A percentile compares a stretch with the other conserved stretches of the same genome.
These are phyloP conservation scores for Prunus padus DNA, from an alignment of 306 rosid species.

Conservation along the genomic window DNA sequence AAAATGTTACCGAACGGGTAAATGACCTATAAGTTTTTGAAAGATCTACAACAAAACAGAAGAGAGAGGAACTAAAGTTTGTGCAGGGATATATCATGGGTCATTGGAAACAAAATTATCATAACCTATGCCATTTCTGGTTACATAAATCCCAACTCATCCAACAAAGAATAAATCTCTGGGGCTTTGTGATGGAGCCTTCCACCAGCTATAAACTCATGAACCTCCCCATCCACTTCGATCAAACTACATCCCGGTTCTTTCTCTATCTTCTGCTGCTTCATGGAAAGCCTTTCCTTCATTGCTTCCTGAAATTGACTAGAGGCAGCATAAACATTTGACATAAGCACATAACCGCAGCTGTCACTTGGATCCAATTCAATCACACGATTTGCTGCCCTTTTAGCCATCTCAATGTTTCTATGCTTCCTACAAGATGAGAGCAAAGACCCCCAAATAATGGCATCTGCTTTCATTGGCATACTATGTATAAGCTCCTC, in stretches of 20 bases:
- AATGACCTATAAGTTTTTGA: too few relatives aligned
- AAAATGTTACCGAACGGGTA: too few relatives aligned
- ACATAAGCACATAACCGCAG: conserved; percentile 67
- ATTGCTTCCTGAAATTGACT: conserved; percentile 58
- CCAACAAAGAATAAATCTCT: conserved; percentile 63
- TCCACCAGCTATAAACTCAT: conserved; percentile 76
- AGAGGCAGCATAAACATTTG: conserved; percentile 59
- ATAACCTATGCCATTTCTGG: conserved; percentile 8
- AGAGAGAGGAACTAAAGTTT: too few relatives aligned
- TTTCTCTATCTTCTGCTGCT: conserved; percentile 50
- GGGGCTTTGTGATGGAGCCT: conserved; percentile 53
- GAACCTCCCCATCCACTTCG: conserved; percentile 74
- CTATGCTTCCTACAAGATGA: conserved; percentile 68
- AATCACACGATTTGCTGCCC: conserved; percentile 55
- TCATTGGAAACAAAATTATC: neutral
- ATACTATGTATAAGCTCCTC: conserved; percentile 54
- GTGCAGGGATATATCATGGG: neutral
- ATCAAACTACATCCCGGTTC: conserved; percentile 90
- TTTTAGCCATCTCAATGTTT: conserved; percentile 55
- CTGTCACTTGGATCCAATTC: conserved; percentile 68
- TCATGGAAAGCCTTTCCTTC: conserved; percentile 65
- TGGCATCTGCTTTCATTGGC: conserved; percentile 60
- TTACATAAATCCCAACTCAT: conserved; percentile 29
- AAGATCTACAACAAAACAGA: too few relatives aligned
- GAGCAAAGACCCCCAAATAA: conserved; percentile 86